Evolutionary conservation across 2,329 filamentous ascomycete species (phyloP).

Genomic region (Trichoderma afroharzianum): DNA sequence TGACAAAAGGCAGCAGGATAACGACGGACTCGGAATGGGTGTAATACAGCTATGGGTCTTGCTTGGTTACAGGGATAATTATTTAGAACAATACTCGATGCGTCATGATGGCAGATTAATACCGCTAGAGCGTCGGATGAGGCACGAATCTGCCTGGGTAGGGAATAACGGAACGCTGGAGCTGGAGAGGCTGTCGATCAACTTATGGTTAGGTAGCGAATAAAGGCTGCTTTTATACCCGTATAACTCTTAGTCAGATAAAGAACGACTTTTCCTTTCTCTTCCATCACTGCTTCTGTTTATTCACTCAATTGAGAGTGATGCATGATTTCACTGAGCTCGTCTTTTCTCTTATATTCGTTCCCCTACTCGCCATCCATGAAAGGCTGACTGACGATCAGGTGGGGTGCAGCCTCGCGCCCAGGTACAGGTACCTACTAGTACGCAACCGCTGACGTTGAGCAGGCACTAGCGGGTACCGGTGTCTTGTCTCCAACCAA

Average conservation of each 20-base stretch:
- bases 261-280: not conserved
- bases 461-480: constrained; percentile 10
- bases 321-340: not conserved
- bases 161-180: not conserved
- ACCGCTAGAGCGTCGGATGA: not conserved
- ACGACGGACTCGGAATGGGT: not conserved
- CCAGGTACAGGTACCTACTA: constrained; percentile 10
- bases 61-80: not conserved
- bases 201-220: not conserved
- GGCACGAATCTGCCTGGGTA: not conserved
- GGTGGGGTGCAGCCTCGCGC: constrained; percentile 7
- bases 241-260: not conserved
- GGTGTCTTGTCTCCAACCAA: not conserved
- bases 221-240: not conserved
- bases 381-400: not conserved
- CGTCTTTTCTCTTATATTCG: not conserved
- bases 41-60: not conserved
- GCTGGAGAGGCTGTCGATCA: not conserved
- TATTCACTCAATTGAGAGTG: not conserved
- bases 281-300: not conserved
- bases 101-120: not conserved
- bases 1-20: not conserved
- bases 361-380: not conserved
- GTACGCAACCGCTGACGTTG: constrained; percentile 16
- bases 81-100: not conserved